Evolutionary conservation across 805 yeast genomes (phyloP).

Genomic region (Yamadazyma takamatsuzukensis): DNA sequence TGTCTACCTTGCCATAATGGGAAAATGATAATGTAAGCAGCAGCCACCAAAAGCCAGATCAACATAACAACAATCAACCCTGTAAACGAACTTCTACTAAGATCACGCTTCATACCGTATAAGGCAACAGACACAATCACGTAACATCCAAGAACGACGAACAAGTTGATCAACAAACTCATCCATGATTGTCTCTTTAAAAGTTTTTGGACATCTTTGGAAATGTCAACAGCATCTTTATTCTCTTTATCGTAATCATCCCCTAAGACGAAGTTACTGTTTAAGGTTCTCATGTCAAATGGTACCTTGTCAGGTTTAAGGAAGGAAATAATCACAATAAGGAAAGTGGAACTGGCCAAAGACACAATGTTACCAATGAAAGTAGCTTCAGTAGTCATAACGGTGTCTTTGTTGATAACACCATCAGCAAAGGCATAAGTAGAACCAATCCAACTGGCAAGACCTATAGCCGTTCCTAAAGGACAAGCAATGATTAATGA

Average conservation of each 20-base stretch:
- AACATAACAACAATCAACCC: slow-evolving; percentile 14
- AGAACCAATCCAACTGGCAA: slow-evolving; percentile 34
- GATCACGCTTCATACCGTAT: slow-evolving; percentile 3
- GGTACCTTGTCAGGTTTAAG: slow-evolving; percentile 8
- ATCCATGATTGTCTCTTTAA: slow-evolving; percentile 6
- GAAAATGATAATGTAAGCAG: slow-evolving; percentile 12
- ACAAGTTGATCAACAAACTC: slow-evolving; percentile 4
- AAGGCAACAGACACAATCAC: slow-evolving; percentile 6
- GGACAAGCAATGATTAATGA: slow-evolving; percentile 39
- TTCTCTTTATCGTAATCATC: slow-evolving; percentile 12
- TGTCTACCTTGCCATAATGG: slow-evolving; percentile 8
- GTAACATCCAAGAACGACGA: slow-evolving; percentile 7
- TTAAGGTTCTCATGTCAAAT: slow-evolving; percentile 7
- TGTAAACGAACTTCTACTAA: slow-evolving; percentile 3
- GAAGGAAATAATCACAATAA: slow-evolving; percentile 5
- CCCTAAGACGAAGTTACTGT: slow-evolving; percentile 6
- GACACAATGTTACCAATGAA: slow-evolving; percentile 40
- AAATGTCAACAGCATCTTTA: slow-evolving; percentile 5
- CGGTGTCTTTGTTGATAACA: slow-evolving; percentile 27
- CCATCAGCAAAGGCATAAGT: slow-evolving; percentile 33
- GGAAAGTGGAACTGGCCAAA: slow-evolving; percentile 31
- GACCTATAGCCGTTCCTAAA: slow-evolving; percentile 32
- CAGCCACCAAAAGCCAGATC: slow-evolving; percentile 19
- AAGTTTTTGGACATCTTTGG: not conserved
- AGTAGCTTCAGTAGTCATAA: slow-evolving; percentile 37